Base-by-base conservation (phyloP, 2,329 filamentous ascomycete genomes). In the Calonectria pseudoreteaudii region DNA sequence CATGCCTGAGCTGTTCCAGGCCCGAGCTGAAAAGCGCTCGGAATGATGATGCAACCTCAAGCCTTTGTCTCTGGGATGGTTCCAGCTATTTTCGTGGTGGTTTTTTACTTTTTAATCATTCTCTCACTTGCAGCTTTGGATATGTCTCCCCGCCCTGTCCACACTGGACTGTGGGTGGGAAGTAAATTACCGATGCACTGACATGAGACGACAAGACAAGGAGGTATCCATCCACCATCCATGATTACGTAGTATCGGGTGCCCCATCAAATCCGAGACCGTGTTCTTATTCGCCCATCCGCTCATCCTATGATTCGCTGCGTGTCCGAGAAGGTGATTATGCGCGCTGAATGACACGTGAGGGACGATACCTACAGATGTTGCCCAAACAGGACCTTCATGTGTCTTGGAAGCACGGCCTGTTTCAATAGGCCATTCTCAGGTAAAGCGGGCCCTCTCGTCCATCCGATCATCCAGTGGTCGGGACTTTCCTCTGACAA, bases 171-270 rank as follows among this genome's bases (percentile, higher is more conserved):
- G 52, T 49, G 14, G 49, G 70, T 64, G 34, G 26, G 44, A 68
- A 50, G 41, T 72, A 68, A 56, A 72, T 68, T 68, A 56, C 34
- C 47, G 26, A 66, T 58, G 66, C 26, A 10, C 36, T 18, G 56
- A 72, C 41, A 72, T 64, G 70, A 71, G 64, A 67, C 66, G 69
- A 64, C 41, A 53, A 62, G 53, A 34, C 64, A 64, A 68, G 65
- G 70, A 64, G 44, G 60, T 62, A 31, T 36, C 30, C 58, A 50
- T 52, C 23, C 65, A 64, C 18, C 47, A 72, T 53, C 70, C 70
- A 71, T 71, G 65, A 52, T 34, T 52, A 66, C 30, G 52, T 71
- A 52, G 38, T 41, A 56, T 70, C 34, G 26, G 34, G 34, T 23
- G 34, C 60, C 49, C 58, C 60, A 47, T 36, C 28, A 11, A 31